Percentiles rank a stretch among this genome's conserved stretches.
These are phyloP conservation scores for Chaetoceros tenuissimus DNA, from an alignment of 108 stramenopile species.

Conservation along the genomic window DNA sequence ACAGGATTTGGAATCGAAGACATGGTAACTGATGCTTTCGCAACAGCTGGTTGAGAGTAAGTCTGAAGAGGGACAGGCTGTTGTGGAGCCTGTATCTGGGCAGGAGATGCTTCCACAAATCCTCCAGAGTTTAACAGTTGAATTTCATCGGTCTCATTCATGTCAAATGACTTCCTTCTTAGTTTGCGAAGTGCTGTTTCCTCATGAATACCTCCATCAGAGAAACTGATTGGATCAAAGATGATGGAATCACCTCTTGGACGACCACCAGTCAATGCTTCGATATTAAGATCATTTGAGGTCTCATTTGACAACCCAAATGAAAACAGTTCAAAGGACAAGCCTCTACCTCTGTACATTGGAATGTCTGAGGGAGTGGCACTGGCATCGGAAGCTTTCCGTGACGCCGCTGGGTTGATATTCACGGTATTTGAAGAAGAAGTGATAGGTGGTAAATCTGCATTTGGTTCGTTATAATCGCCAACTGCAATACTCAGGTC, in stretches of 20 bases:
- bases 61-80: not conserved
- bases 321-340: constrained; percentile 84
- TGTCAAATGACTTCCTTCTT: not conserved
- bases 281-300: not conserved
- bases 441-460: constrained; percentile 7
- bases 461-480: constrained; percentile 3
- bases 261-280: constrained; percentile 13
- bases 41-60: not conserved
- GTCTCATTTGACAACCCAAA: constrained; percentile 31
- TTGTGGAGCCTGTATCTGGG: not conserved
- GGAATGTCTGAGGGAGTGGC: constrained; percentile 7
- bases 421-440: constrained; percentile 16
- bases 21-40: not conserved
- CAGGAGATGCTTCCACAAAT: not conserved
- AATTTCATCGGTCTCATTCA: not conserved
- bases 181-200: constrained; percentile 36
- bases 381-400: constrained; percentile 6
- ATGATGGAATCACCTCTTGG: constrained; percentile 87
- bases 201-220: constrained; percentile 86
- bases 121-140: not conserved
- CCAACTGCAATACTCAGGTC: constrained; percentile 40
- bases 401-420: constrained; percentile 7
- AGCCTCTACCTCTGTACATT: constrained; percentile 29
- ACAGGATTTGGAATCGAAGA: not conserved
- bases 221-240: constrained; percentile 82